Evolutionary conservation across 192 early-diverging fungal genomes (phyloP), one percentile per base, ranked within the genome.

Genomic region (Dissophora ornata): DNA sequence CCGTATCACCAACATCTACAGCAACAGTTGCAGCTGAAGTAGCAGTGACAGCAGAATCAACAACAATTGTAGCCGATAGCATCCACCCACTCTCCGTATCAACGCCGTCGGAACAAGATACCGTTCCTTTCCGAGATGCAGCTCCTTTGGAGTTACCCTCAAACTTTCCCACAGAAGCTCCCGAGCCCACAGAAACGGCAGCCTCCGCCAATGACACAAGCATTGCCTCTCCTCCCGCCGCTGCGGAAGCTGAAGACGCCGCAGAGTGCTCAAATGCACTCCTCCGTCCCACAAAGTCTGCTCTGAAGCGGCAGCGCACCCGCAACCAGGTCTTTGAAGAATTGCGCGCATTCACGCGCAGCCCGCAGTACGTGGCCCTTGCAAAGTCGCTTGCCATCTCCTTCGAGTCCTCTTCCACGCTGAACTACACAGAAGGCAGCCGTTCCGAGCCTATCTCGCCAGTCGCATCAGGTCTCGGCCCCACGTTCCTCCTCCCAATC

Each of bases 381-480:
- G 19, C 55, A 3, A 25, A 56, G 7, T 33, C 49, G 6, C 53
- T 71, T 28, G 36, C 41, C 3, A 40, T 57, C 40, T 36, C 44
- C 22, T 4, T 18, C 29, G 15, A 22, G 18, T 16, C 24, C 4
- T 2, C 5, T 13, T 2, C 22, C 16, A 22, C 22, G 16, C 2
- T 49, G 19, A 21, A 46, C 11, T 45, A 34, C 2, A 21, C 32
- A 18, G 40, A 47, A 1, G 71, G 71, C 2, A 38, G 61, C 2
- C 49, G 29, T 3, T 75, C 71, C 21, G 71, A 66, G 42, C 71
- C 71, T n/a, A 33, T 55, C 26, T 66, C 71, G 8, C 71, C 71
- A n/a, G 33, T 28, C 19, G 18, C 42, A 2, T 11, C 50, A n/a
- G 52, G 7, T 11, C 1, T 7, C 3, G 12, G 25, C 2, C 21